Percentiles rank a stretch among this genome's conserved stretches.
phyloP scores from a whole-genome alignment of 345 rosid genomes.

The Pistacia atlantica region DNA sequence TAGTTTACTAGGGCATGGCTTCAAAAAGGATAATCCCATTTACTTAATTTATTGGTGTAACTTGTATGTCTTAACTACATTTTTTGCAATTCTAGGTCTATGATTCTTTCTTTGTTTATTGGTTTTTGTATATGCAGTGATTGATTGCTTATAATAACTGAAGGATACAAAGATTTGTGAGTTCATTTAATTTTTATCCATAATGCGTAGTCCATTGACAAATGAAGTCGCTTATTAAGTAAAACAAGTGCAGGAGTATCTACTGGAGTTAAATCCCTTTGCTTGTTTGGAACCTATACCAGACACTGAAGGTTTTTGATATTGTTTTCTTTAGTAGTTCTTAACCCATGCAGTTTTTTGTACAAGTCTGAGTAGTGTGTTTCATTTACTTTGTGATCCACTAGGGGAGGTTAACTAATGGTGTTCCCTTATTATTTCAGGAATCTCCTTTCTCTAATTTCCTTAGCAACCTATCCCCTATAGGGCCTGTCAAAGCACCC shows the following conservation, averaged over 20 bases:
- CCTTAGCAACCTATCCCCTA: slow-evolving; percentile 42
- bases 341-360: background rate
- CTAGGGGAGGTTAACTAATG: background rate
- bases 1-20: background rate
- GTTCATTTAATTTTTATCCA: too few species aligned
- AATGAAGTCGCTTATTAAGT: background rate
- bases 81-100: too few species aligned
- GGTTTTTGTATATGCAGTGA: background rate
- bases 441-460: slow-evolving; percentile 49
- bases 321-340: background rate
- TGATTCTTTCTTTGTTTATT: background rate
- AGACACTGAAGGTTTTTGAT: background rate
- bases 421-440: slow-evolving; percentile 26
- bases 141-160: background rate
- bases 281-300: background rate
- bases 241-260: background rate
- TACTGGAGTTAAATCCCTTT: background rate
- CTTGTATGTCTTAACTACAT: background rate
- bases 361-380: background rate
- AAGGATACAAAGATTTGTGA: background rate
- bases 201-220: background rate
- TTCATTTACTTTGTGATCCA: background rate
- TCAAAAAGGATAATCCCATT: background rate
- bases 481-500: slow-evolving; percentile 31
- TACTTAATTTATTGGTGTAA: background rate